Conservation (phyloP, 1,139 yeast species). For the Taphrina sp. region DNA sequence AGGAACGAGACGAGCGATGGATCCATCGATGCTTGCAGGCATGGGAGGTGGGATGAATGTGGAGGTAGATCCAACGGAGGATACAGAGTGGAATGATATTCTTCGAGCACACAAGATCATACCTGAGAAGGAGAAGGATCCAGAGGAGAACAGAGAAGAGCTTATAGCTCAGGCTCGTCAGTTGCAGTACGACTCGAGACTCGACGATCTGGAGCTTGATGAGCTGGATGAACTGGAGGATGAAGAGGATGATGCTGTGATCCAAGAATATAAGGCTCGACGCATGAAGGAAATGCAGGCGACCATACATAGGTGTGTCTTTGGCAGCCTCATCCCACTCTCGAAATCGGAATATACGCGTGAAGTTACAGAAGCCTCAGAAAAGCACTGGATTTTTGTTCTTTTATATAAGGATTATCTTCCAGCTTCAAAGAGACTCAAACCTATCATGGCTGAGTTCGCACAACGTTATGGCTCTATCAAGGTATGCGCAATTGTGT, state of each 20-base stretch:
- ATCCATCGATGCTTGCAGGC: conserved; percentile 12
- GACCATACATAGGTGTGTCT: conserved; percentile 61
- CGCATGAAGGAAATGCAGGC: conserved; percentile 70
- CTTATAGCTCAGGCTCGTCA: conserved; percentile 79
- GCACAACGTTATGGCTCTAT: conserved; percentile 70
- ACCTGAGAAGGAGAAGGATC: conserved; percentile 88
- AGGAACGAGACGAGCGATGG: no score
- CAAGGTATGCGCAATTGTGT: conserved; percentile 88
- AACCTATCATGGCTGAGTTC: conserved; percentile 42
- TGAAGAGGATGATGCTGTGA: conserved; percentile 71
- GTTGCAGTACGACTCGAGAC: conserved; percentile 68
- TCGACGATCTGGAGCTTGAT: conserved; percentile 73
- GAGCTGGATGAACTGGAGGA: conserved; percentile 48
- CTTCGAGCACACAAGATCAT: conserved; percentile 84
- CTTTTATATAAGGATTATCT: conserved; percentile 53
- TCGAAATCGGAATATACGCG: conserved; percentile 82
- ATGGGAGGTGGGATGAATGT: conserved; percentile 28
- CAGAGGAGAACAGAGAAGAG: conserved; percentile 79
- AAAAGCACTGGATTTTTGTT: conserved; percentile 60
- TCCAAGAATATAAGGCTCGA: conserved; percentile 69
- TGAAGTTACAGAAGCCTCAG: conserved; percentile 81
- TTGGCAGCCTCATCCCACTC: conserved; percentile 73
- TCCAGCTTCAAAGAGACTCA: conserved; percentile 34
- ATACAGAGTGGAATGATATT: conserved; percentile 98
- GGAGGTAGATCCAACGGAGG: conserved; percentile 78